Base-by-base conservation (phyloP, 2,329 filamentous ascomycete genomes). In the Microdochium paspali region DNA sequence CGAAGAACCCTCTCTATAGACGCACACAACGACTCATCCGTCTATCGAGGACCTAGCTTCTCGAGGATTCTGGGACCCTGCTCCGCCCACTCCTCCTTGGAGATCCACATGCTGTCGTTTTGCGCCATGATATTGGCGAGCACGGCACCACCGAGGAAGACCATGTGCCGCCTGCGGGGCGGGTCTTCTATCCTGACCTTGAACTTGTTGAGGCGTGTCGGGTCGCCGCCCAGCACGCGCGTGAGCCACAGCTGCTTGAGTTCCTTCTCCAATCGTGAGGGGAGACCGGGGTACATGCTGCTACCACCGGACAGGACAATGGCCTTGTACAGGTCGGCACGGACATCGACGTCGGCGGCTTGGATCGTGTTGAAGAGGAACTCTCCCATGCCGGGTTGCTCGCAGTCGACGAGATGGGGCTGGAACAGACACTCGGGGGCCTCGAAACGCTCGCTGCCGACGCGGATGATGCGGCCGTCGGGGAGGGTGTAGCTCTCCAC, bases 281-380 rank as follows among this genome's bases (percentile, higher is more conserved):
- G 93, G 55, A 98, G 76, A 50, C 93, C 93, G 0, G 93, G 93
- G 68, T 98, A 98, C 93, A 98, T 98, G 82, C 88, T 95, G 75
- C 87, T 94, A 56, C 93, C 93, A 55, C 93, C 93, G 39, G 90
- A 96, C 47, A 98, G 78, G 51, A 98, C 93, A 59, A 98, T 91
- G 12, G 93, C 93, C 75, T 95, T 96, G 80, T 93, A 98, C 51
- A 98, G 76, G 53, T 89, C 94, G 46, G 86, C 85, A 54, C 93
- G 84, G 42, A 98, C 90, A 63, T 98, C 93, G 47, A 98, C 90
- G 58, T 97, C 93, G 51, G 93, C 90, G 7, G 87, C 74, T 70
- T 97, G 93, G 62, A 98, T 98, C 20, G 91, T 98, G 74, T 98
- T 96, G 80, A 98, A 98, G 32, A 98, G 76, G 68, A 97, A 90